These are phyloP conservation scores for Coemansia aciculifera DNA, from an alignment of 192 early-diverging fungal genomes.

Conservation along the genomic window DNA sequence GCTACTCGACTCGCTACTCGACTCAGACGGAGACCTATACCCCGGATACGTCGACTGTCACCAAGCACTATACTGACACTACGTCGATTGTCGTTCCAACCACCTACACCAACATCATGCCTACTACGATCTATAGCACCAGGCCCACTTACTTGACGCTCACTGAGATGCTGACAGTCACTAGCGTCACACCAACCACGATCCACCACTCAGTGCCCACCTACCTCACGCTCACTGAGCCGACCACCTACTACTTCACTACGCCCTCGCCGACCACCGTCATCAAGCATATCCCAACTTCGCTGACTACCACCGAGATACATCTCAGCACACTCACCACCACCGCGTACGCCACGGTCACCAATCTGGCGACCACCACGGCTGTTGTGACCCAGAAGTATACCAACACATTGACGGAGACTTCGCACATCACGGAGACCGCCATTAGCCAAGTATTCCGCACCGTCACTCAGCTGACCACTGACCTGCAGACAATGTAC, in stretches of 20 bases:
- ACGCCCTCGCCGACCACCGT: conserved; percentile 24
- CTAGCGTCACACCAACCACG: conserved; percentile 28
- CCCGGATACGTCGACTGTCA: conserved; percentile 25
- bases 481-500: conserved; percentile 14
- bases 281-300: conserved; percentile 27
- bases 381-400: conserved; percentile 13
- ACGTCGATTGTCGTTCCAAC: conserved; percentile 22
- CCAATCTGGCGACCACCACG: conserved; percentile 24
- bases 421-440: conserved; percentile 11
- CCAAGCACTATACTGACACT: conserved; percentile 31
- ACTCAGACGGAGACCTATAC: conserved; percentile 28
- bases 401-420: conserved; percentile 21
- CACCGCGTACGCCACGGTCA: conserved; percentile 20
- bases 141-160: conserved; percentile 34
- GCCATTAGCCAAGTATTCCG: conserved; percentile 18
- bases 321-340: conserved; percentile 17
- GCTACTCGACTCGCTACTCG: conserved; percentile 33
- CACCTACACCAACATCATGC: conserved; percentile 21
- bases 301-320: conserved; percentile 29
- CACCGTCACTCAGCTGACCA: conserved; percentile 28
- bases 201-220: conserved; percentile 41
- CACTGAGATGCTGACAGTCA: conserved; percentile 32
- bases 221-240: conserved; percentile 41
- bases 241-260: conserved; percentile 9
- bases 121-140: conserved; percentile 24